A percentile compares a stretch with the other conserved stretches of the same genome.
Conservation (phyloP, 2,329 filamentous ascomycete genomes). For the Capronia americana region DNA sequence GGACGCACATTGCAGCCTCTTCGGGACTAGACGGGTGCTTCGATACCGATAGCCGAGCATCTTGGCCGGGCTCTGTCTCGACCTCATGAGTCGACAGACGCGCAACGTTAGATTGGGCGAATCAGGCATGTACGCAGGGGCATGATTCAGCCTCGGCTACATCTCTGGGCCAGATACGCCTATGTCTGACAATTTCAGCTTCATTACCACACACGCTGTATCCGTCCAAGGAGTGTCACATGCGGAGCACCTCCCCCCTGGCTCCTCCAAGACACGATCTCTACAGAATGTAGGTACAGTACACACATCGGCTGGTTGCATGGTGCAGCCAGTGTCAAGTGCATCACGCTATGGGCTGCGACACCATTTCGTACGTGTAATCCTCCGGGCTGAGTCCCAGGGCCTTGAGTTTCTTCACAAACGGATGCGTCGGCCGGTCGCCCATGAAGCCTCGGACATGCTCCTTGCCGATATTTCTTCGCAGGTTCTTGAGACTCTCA, state of each 20-base stretch:
- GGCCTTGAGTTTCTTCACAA: slow-evolving; percentile 22
- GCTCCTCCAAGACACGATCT: no score
- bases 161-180: no score
- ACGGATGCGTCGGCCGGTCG: slow-evolving; percentile 19
- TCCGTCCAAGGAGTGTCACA: no score
- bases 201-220: no score
- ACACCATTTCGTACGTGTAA: slow-evolving; percentile 20
- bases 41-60: not conserved
- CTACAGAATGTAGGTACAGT: no score
- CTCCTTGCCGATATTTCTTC: slow-evolving; percentile 19
- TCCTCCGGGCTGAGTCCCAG: slow-evolving; percentile 7
- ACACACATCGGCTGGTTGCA: not conserved
- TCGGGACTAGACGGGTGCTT: slow-evolving; percentile 2
- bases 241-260: no score
- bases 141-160: no score
- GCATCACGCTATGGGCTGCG: slow-evolving; percentile 15
- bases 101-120: no score
- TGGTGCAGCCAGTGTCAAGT: not conserved
- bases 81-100: no score
- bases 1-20: slow-evolving; percentile 23
- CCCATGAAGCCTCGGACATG: slow-evolving; percentile 20
- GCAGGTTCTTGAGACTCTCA: slow-evolving; percentile 2
- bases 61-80: not conserved
- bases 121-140: no score
- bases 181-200: no score